A percentile compares a stretch with the other conserved stretches of the same genome.
Conservation (phyloP, 345 rosid species). For the Citrus cavaleriei region DNA sequence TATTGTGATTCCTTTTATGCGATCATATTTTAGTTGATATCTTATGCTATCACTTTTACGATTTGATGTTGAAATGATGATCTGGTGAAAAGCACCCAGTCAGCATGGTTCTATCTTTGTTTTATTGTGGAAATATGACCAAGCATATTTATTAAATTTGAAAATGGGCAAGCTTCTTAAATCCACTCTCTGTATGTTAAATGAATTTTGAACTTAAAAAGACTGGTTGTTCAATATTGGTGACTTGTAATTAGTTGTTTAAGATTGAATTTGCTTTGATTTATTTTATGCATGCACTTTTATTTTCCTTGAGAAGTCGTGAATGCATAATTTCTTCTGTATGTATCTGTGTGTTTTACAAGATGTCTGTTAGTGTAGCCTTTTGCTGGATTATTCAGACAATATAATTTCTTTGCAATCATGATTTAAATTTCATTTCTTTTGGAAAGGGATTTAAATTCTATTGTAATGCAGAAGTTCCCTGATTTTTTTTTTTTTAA, state of each 20-base stretch:
- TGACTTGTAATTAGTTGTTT: no score
- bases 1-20: neutral
- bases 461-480: neutral
- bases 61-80: neutral
- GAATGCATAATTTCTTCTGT: neutral
- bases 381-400: neutral
- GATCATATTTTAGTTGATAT: neutral
- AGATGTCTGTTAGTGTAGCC: neutral
- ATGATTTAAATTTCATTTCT: neutral
- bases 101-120: no score
- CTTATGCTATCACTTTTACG: neutral
- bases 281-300: no score
- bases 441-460: neutral
- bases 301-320: neutral
- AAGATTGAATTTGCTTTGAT: no score
- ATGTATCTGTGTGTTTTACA: neutral
- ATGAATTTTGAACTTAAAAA: neutral
- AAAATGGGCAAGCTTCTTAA: neutral
- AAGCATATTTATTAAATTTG: neutral
- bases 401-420: neutral
- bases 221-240: no score
- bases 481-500: constrained; percentile 16
- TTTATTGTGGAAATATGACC: neutral
- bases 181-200: neutral
- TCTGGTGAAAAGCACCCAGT: neutral